Evolutionary conservation across 78 protist genomes (phyloP), one percentile per base, ranked within the genome.

Genomic region (Monocercomonoides exilis): DNA sequence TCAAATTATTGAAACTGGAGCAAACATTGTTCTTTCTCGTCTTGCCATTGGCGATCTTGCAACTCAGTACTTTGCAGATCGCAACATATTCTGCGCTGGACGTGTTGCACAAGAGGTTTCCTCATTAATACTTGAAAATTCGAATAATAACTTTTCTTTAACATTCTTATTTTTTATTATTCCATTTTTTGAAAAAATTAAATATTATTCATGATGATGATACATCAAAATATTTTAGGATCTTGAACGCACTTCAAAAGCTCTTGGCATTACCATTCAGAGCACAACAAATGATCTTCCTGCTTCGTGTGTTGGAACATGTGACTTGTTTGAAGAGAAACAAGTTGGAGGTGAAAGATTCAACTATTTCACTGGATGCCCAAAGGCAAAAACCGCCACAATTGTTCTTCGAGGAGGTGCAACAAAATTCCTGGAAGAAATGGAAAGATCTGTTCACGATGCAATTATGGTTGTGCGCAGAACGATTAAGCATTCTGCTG

Each of bases 1-100:
- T 43, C 87, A 92, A 88, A 96, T 96, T 79, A 94, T 90, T 84
- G 89, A 77, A 21, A 45, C 92, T 35, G 99, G 99, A 41, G 99
- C 99, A 54, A 92, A 96, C 70, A 94, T 93, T 11, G 96, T 98
- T 5, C 95, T 98, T 41, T 97, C 99, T 34, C 88, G 88, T 77
- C 94, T 97, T 41, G 94, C 99, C 45, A 98, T 98, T 81, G 99
- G 99, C 41, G 99, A 98, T 84, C 93, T 98, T 32, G 99, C 99
- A 35, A 98, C 99, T 41, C 99, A 98, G 91, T 98, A 92, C 92
- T 98, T 98, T 86, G 99, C 99, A 42, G 99, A 98, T 88, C 90
- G 98, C 3, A 94, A 89, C 79, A 81, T 99, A 43, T 99, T 99
- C 92, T 98, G 99, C 88, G 99, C 99, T 5, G 99, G 99, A 33